Percentiles rank a stretch among this genome's conserved stretches.
phyloP scores from a whole-genome alignment of 805 yeast genomes.

The Wickerhamomyces silvicola region DNA sequence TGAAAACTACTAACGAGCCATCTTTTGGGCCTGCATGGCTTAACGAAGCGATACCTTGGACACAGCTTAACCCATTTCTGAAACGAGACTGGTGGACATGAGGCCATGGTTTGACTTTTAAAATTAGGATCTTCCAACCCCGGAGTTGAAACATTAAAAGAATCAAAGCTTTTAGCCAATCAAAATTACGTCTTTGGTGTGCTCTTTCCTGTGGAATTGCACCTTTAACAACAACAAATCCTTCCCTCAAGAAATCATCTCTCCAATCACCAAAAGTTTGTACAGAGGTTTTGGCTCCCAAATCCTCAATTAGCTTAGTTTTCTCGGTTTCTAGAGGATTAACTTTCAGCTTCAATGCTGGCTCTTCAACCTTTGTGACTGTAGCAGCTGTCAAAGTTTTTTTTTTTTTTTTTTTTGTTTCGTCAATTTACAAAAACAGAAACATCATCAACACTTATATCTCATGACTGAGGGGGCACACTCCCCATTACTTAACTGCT shows the following conservation, averaged over 20 bases:
- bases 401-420: no score
- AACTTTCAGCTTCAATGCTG: conserved; percentile 3
- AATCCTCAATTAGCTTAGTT: conserved; percentile 9
- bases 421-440: no score
- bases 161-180: conserved; percentile 27
- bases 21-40: conserved; percentile 24
- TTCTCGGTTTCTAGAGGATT: conserved; percentile 14
- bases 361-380: no score
- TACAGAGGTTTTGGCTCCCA: conserved; percentile 6
- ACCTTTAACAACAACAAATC: conserved; percentile 27
- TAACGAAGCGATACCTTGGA: conserved; percentile 28
- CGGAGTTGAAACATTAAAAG: conserved; percentile 26
- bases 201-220: conserved; percentile 20
- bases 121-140: conserved; percentile 11
- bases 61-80: conserved; percentile 24
- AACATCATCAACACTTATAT: no score
- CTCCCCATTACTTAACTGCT: no score
- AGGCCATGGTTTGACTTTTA: conserved; percentile 20
- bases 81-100: conserved; percentile 30
- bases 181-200: conserved; percentile 18
- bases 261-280: conserved; percentile 22
- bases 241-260: conserved; percentile 23
- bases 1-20: conserved; percentile 27
- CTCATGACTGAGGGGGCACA: no score
- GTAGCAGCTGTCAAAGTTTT: no score